Conservation (phyloP, 2,329 filamentous ascomycete species). For the Cercospora citrullina region DNA sequence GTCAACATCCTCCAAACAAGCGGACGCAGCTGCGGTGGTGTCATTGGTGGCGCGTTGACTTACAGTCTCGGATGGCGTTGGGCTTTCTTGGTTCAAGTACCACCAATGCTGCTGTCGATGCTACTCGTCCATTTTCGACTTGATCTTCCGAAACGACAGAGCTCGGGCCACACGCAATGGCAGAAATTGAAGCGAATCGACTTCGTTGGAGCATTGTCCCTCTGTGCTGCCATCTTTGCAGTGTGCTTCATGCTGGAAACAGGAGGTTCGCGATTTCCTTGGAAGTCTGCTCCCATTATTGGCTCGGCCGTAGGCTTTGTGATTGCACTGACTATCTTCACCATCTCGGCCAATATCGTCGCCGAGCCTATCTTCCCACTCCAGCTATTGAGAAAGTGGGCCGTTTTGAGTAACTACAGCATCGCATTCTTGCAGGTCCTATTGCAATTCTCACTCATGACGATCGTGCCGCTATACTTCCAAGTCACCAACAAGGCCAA, state of each 20-base stretch:
- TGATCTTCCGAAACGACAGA: conserved; percentile 21
- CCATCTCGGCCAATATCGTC: conserved; percentile 28
- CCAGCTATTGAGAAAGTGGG: conserved; percentile 52
- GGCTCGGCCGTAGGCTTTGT: conserved; percentile 19
- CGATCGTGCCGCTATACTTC: conserved; percentile 68
- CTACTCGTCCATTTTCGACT: conserved; percentile 45
- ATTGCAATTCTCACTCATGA: conserved; percentile 64
- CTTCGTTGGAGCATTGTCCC: conserved; percentile 56
- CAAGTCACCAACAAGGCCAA: conserved; percentile 61
- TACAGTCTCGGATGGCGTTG: conserved; percentile 67
- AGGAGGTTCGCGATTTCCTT: conserved; percentile 47
- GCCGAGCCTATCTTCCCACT: conserved; percentile 59
- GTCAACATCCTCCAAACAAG: conserved; percentile 54
- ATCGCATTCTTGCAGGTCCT: conserved; percentile 56
- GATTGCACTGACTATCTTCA: conserved; percentile 22
- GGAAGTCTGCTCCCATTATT: conserved; percentile 41
- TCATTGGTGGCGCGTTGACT: conserved; percentile 61
- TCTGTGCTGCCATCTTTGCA: conserved; percentile 46
- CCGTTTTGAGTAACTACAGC: conserved; percentile 56
- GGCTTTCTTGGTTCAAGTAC: conserved; percentile 61
- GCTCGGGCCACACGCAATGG: conserved; percentile 14
- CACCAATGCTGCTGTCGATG: conserved; percentile 55
- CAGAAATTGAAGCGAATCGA: conserved; percentile 57
- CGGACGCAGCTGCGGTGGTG: conserved; percentile 54
- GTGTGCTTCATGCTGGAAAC: conserved; percentile 53